A percentile compares a stretch with the other conserved stretches of the same genome.
Evolutionary conservation across 768 basidiomycete genomes (phyloP).

Genomic region (Podaxis carcinomalis): DNA sequence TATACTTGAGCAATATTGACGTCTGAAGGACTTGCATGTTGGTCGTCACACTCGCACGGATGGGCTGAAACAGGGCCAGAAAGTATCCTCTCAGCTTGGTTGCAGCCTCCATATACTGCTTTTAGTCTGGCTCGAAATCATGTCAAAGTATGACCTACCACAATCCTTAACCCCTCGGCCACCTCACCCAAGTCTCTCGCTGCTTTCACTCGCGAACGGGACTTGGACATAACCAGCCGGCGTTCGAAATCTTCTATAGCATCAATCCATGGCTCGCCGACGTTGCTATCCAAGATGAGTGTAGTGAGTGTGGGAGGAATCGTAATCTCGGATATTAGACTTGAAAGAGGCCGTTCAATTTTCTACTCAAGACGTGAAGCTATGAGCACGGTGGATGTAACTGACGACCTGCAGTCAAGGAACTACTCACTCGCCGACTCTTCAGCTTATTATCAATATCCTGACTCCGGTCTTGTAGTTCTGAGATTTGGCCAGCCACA

Average conservation of each 20-base stretch:
- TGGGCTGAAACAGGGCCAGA: conserved; percentile 75
- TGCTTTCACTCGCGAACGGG: conserved; percentile 80
- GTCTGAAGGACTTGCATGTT: conserved; percentile 94
- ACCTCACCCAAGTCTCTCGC: conserved; percentile 81
- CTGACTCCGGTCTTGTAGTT: conserved; percentile 86
- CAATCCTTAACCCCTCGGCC: conserved; percentile 82
- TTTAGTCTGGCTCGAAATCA: neutral
- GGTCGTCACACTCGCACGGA: conserved; percentile 77
- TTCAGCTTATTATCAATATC: conserved; percentile 86
- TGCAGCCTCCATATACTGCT: conserved; percentile 55
- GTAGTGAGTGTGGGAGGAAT: conserved; percentile 77
- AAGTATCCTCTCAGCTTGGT: conserved; percentile 88
- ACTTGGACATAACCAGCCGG: conserved; percentile 61
- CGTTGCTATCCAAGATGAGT: conserved; percentile 78
- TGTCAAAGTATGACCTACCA: conserved; percentile 45
- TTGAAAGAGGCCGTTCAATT: conserved; percentile 85
- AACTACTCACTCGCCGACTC: conserved; percentile 67
- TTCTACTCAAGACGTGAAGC: conserved; percentile 43
- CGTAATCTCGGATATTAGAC: conserved; percentile 73
- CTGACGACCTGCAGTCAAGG: neutral
- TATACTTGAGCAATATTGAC: conserved; percentile 79
- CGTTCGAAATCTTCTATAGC: conserved; percentile 79
- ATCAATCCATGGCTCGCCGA: conserved; percentile 85
- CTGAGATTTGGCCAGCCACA: conserved; percentile 95
- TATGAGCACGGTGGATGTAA: neutral